These are phyloP conservation scores for Podospora anserina DNA, from an alignment of 495 filamentous ascomycete species.

Conservation along the genomic window DNA sequence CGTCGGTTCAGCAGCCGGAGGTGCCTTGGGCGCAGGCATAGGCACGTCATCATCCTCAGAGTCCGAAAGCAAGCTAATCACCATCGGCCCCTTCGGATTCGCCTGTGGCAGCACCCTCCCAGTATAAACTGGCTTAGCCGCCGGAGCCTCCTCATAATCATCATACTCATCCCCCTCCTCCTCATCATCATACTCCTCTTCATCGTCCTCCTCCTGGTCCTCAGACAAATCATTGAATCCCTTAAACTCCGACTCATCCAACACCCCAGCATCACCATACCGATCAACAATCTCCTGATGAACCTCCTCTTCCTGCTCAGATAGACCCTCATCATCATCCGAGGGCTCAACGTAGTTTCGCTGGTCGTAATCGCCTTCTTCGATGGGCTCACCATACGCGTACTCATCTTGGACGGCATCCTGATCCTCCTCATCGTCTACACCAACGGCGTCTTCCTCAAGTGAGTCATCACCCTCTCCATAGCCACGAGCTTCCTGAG, in stretches of 20 bases:
- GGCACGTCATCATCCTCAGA: slow-evolving; percentile 35
- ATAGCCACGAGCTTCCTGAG: not conserved
- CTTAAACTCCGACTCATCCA: slow-evolving; percentile 35
- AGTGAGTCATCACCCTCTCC: slow-evolving; percentile 6
- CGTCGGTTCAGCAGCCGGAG: not conserved
- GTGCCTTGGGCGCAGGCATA: not conserved
- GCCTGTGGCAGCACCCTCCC: not conserved
- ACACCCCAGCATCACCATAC: slow-evolving; percentile 37
- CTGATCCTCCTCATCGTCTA: slow-evolving; percentile 22
- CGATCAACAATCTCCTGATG: slow-evolving; percentile 36
- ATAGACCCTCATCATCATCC: slow-evolving; percentile 36
- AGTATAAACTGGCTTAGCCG: not conserved
- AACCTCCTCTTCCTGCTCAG: slow-evolving; percentile 40
- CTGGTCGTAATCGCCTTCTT: slow-evolving; percentile 35
- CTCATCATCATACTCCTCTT: slow-evolving; percentile 31
- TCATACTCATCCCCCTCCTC: slow-evolving; percentile 24
- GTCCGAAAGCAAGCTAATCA: slow-evolving; percentile 41
- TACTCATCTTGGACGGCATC: slow-evolving; percentile 26
- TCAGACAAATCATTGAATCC: slow-evolving; percentile 26
- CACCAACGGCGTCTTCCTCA: slow-evolving; percentile 15
- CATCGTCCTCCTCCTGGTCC: slow-evolving; percentile 22
- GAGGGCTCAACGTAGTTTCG: slow-evolving; percentile 24
- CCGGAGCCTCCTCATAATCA: slow-evolving; percentile 25
- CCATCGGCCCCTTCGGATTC: slow-evolving; percentile 27
- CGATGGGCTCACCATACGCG: slow-evolving; percentile 27